A percentile compares a stretch with the other conserved stretches of the same genome.
Conservation (phyloP, 257 asterid species). For the Solanum dulcamara region DNA sequence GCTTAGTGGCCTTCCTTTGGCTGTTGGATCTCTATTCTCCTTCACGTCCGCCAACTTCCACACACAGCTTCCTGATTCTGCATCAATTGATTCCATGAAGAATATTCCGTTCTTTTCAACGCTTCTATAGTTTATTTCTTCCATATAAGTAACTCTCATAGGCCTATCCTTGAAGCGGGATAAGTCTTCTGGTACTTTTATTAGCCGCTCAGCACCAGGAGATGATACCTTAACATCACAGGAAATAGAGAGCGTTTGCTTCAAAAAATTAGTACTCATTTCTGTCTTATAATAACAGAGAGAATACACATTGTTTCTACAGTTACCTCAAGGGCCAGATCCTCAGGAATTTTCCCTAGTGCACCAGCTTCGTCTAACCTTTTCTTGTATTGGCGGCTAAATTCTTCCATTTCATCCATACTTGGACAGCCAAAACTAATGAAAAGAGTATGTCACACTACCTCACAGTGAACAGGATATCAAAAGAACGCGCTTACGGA, state of each 20-base stretch:
- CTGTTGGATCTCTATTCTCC: constrained; percentile 75
- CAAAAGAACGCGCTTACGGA: not conserved
- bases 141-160: constrained; percentile 55
- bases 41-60: constrained; percentile 90
- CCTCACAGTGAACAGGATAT: not conserved
- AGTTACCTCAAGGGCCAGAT: constrained; percentile 78
- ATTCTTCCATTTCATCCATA: constrained; percentile 66
- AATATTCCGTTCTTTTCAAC: constrained; percentile 40
- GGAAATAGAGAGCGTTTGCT: not conserved
- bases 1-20: constrained; percentile 79
- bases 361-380: constrained; percentile 68
- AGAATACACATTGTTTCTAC: not conserved
- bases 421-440: constrained; percentile 77
- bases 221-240: constrained; percentile 60
- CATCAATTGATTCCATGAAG: constrained; percentile 52
- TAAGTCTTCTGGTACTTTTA: constrained; percentile 75
- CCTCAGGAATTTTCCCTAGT: constrained; percentile 66
- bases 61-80: constrained; percentile 46
- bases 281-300: not conserved
- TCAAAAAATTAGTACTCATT: not conserved
- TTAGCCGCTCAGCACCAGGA: constrained; percentile 78
- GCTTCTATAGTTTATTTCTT: constrained; percentile 22
- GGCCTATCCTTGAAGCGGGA: constrained; percentile 64
- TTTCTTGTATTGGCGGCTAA: constrained; percentile 55
- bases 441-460: not conserved